These are phyloP conservation scores for Scytalidium sp. DNA, from an alignment of 2,329 filamentous ascomycete species.

Conservation along the genomic window DNA sequence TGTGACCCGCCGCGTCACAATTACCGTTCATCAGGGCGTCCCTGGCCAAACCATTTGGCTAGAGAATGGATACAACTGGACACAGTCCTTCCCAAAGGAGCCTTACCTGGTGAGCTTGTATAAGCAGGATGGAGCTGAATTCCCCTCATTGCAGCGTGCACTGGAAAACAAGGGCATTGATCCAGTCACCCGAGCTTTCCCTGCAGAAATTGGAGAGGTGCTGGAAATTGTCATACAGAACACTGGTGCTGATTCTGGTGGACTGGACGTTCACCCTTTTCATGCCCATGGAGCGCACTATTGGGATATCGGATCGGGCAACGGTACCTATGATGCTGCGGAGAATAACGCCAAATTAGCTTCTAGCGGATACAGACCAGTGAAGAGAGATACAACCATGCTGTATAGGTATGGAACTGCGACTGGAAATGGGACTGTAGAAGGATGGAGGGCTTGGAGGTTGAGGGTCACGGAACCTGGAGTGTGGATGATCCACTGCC, in stretches of 20 bases:
- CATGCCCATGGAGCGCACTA: conserved; percentile 43
- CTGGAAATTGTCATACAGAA: conserved; percentile 43
- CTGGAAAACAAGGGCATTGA: conserved; percentile 40
- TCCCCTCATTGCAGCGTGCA: conserved; percentile 41
- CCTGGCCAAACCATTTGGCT: conserved; percentile 18
- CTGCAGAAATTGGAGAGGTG: conserved; percentile 43
- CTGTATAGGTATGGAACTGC: conserved; percentile 39
- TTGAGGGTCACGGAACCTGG: conserved; percentile 41
- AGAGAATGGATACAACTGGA: conserved; percentile 32
- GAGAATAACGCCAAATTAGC: conserved; percentile 36
- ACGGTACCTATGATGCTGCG: conserved; percentile 38
- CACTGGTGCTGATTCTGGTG: conserved; percentile 31
- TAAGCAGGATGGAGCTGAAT: conserved; percentile 27
- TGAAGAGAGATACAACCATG: conserved; percentile 35
- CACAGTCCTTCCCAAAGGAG: conserved; percentile 24
- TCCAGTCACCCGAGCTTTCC: conserved; percentile 35
- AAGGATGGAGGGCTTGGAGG: conserved; percentile 48
- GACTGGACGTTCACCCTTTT: conserved; percentile 41
- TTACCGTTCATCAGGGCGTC: conserved; percentile 28
- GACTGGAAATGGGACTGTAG: conserved; percentile 25
- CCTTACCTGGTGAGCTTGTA: conserved; percentile 46
- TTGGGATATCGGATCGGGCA: conserved; percentile 42
- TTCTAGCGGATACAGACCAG: conserved; percentile 9
- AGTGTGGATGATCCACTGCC: conserved; percentile 46
- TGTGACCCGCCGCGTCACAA: conserved; percentile 34